Base-by-base conservation (phyloP, 2,329 filamentous ascomycete genomes). In the Anthostomella pinea region DNA sequence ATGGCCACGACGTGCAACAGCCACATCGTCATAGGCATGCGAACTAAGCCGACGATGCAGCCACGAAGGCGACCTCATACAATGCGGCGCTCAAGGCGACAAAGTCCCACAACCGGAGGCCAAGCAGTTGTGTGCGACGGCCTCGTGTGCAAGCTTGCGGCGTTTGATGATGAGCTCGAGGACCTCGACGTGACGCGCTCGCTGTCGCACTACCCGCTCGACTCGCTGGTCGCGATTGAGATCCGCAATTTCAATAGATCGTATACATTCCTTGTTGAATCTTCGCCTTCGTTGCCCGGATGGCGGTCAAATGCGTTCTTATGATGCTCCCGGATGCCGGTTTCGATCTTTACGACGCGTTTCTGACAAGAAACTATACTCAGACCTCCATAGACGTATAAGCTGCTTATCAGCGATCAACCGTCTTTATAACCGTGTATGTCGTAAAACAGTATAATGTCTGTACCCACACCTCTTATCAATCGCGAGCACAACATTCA, bases 1-100 rank as follows among this genome's bases (percentile, higher is more conserved):
- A 48, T 75, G 4, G 54, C 54, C 0, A 46, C 50, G 1, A 56
- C 63, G 0, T 76, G 70, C 53, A 65, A 68, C 38, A 64, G 59
- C 26, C 74, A 79, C 49, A 68, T 66, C 23, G 73, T 79, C 43
- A 78, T 74, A 0, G 75, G 75, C 2, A 67, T 79, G 53, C 64
- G 67, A 35, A 68, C 77, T 42, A 69, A 65, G 15, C 63, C 65
- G 5, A 58, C 58, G 3, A 58, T 65, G 47, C 57, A 67, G 32
- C 73, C 72, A 29, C 44, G 21, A 58, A 57, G 21, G 46, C 57
- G 1, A 57, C 72, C 5, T 71, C 70, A 1, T 67, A 70, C 49
- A 66, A 68, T 23, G 60, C 66, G 0, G 59, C 65, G 0, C 54
- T 75, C 15, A 68, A 67, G 44, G 60, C 57, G 8, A 64, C 69